phyloP scores from a whole-genome alignment of 2,329 filamentous ascomycete species.

The Tolypocladium cylindrosporum region DNA sequence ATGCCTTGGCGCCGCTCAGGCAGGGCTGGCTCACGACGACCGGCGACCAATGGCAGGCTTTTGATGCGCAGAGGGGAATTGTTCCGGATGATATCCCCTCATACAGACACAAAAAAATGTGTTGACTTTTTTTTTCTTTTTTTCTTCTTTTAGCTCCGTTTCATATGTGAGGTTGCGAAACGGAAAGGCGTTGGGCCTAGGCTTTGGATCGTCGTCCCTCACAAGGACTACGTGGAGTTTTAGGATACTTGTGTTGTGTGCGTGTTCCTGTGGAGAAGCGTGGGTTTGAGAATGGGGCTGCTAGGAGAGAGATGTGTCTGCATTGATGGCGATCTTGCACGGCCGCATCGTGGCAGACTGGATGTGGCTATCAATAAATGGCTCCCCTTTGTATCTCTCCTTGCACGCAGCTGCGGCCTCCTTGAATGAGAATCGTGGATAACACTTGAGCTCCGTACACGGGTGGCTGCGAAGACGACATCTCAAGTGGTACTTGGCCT shows the following conservation, averaged over 20 bases:
- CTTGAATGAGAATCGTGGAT: not conserved
- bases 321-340: not conserved
- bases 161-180: not conserved
- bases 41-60: not conserved
- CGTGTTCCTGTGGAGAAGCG: too few species aligned
- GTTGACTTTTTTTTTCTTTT: not conserved
- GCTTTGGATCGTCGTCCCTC: not conserved
- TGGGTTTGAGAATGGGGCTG: not conserved
- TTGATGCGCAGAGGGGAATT: not conserved
- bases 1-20: conserved; percentile 1
- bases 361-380: not conserved
- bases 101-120: not conserved
- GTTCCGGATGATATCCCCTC: conserved; percentile 1
- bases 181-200: not conserved
- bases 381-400: not conserved
- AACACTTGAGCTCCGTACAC: not conserved
- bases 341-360: not conserved
- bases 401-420: not conserved
- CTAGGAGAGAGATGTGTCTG: not conserved
- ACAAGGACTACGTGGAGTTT: conserved; percentile 5
- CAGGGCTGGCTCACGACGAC: conserved; percentile 8
- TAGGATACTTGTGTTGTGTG: conserved; percentile 2
- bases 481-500: not conserved
- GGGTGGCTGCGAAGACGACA: not conserved
- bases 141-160: not conserved